These are phyloP conservation scores for Aphanomyces astaci DNA, from an alignment of 352 stramenopile species.

Conservation along the genomic window DNA sequence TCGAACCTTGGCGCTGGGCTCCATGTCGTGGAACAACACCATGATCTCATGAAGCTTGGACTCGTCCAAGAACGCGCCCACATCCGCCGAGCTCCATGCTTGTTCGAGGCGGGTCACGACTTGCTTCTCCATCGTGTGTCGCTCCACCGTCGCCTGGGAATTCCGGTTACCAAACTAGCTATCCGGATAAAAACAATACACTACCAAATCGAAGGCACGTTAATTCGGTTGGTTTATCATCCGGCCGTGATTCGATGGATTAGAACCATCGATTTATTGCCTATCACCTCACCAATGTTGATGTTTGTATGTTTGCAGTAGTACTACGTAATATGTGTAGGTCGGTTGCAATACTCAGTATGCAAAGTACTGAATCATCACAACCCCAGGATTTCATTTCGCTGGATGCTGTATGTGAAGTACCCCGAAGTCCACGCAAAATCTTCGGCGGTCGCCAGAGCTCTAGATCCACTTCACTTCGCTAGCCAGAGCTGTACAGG, in stretches of 20 bases:
- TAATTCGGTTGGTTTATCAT: neutral
- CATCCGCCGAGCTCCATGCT: slow-evolving; percentile 21
- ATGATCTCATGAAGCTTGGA: slow-evolving; percentile 17
- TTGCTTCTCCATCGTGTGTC: slow-evolving; percentile 16
- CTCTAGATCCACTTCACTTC: too few species aligned
- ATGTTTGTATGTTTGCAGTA: too few species aligned
- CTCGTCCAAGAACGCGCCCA: slow-evolving; percentile 21
- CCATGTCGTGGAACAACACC: slow-evolving; percentile 12
- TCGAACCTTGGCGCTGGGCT: slow-evolving; percentile 18
- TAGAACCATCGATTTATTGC: too few species aligned
- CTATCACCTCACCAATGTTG: too few species aligned
- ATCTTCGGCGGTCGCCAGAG: too few species aligned
- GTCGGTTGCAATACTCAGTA: too few species aligned
- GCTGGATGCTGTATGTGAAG: too few species aligned
- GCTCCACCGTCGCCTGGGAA: neutral
- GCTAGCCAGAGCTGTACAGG: too few species aligned
- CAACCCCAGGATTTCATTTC: too few species aligned
- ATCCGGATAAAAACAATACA: slow-evolving; percentile 8
- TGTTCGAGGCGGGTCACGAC: slow-evolving; percentile 16
- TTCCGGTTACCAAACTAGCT: neutral
- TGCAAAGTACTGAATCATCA: too few species aligned
- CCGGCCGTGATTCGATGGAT: neutral
- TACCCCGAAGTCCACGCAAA: too few species aligned
- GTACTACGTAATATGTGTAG: too few species aligned
- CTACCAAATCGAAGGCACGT: neutral